Percentiles rank a stretch among this genome's conserved stretches.
Conservation (phyloP, 1,284 basidiomycete species). For the Omphalotus olearius region DNA sequence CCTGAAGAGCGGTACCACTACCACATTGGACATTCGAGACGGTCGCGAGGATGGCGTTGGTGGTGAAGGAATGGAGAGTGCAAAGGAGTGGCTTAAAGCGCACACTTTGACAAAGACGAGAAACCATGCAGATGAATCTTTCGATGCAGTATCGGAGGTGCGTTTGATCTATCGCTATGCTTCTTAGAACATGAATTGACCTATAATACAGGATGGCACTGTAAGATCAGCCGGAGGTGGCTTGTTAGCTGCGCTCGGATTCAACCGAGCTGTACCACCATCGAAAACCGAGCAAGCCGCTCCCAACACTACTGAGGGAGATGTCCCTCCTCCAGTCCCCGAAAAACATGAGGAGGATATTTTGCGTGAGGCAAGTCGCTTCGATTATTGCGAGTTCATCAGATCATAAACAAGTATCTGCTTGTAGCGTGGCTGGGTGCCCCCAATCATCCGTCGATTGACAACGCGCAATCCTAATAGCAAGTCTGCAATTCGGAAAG, state of each 20-base stretch:
- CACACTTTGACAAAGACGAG: slow-evolving; percentile 6
- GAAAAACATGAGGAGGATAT: slow-evolving; percentile 12
- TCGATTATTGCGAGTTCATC: not conserved
- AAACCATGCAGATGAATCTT: not conserved
- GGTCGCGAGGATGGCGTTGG: slow-evolving; percentile 18
- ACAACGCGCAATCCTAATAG: slow-evolving; percentile 1
- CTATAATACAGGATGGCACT: not conserved
- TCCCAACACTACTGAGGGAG: not conserved
- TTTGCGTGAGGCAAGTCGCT: slow-evolving; percentile 9
- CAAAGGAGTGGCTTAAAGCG: slow-evolving; percentile 13
- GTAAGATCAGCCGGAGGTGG: not conserved
- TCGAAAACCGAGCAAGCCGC: not conserved
- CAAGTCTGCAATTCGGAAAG: not conserved
- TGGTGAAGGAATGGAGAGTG: slow-evolving; percentile 17
- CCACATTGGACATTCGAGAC: slow-evolving; percentile 23
- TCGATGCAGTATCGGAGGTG: slow-evolving; percentile 1
- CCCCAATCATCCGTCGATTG: slow-evolving; percentile 11
- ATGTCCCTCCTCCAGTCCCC: not conserved
- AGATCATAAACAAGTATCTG: not conserved
- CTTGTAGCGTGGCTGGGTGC: slow-evolving; percentile 10
- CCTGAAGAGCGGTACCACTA: slow-evolving; percentile 17
- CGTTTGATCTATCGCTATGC: not conserved
- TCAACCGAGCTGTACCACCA: not conserved
- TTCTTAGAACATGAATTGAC: not conserved
- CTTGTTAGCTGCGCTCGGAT: slow-evolving; percentile 8